A percentile compares a stretch with the other conserved stretches of the same genome.
Evolutionary conservation across 2,329 filamentous ascomycete genomes (phyloP).

Genomic region (Atkinsonella hypoxylon): DNA sequence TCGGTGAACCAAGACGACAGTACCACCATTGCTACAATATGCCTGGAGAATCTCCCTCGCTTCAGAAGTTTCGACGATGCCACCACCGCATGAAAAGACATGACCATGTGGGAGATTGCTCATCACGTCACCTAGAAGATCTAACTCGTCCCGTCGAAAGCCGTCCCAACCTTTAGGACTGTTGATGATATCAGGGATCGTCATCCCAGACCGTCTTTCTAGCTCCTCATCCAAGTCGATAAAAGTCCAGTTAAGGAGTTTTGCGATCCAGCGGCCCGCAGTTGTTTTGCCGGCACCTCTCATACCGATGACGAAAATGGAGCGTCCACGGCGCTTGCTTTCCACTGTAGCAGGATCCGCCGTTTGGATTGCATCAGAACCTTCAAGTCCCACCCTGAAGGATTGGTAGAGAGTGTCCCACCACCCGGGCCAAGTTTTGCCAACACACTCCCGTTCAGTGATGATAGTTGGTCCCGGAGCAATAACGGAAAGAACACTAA

Average conservation of each 20-base stretch:
- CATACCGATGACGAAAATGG: conserved; percentile 95
- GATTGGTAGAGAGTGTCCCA: conserved; percentile 78
- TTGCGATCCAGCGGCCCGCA: conserved; percentile 73
- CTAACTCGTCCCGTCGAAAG: conserved; percentile 70
- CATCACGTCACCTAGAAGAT: conserved; percentile 60
- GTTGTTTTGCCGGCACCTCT: conserved; percentile 95
- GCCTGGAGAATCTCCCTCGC: conserved; percentile 64
- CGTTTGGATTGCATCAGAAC: conserved; percentile 44
- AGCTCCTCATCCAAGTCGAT: conserved; percentile 83
- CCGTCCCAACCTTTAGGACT: conserved; percentile 67
- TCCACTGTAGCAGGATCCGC: conserved; percentile 8
- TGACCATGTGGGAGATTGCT: conserved; percentile 62
- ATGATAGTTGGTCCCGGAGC: conserved; percentile 63
- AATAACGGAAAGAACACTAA: conserved; percentile 73
- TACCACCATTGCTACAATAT: conserved; percentile 65
- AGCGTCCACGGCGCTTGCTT: conserved; percentile 33
- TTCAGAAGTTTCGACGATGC: conserved; percentile 75
- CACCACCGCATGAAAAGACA: conserved; percentile 88
- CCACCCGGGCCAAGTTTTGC: conserved; percentile 98
- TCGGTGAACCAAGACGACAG: conserved; percentile 77
- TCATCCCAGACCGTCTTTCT: conserved; percentile 58
- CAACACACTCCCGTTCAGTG: conserved; percentile 82
- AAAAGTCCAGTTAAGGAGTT: conserved; percentile 62
- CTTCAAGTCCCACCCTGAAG: conserved; percentile 67
- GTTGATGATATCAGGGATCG: conserved; percentile 78